These are phyloP conservation scores for Ustilago loliicola DNA, from an alignment of 1,284 basidiomycete species.

Conservation along the genomic window DNA sequence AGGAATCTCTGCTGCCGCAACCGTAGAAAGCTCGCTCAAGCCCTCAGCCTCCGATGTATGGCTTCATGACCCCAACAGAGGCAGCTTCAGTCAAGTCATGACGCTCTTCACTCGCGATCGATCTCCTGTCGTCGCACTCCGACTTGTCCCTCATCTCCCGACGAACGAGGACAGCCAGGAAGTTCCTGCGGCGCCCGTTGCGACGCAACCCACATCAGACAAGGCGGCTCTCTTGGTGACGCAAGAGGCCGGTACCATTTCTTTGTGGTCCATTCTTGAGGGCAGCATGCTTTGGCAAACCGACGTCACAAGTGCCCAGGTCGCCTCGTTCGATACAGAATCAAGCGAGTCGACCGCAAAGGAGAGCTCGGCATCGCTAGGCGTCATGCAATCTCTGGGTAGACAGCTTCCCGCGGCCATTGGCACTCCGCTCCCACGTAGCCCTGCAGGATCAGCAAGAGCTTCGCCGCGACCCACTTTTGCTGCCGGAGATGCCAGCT, in stretches of 20 bases:
- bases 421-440: conserved; percentile 39
- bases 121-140: conserved; percentile 41
- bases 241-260: conserved; percentile 47
- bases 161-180: background rate
- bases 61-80: conserved; percentile 34
- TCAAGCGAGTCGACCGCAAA: conserved; percentile 10
- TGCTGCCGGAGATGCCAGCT: conserved; percentile 22
- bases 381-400: conserved; percentile 36
- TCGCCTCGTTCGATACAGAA: conserved; percentile 5
- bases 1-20: background rate
- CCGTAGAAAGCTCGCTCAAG: background rate
- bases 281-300: conserved; percentile 38
- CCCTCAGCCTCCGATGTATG: conserved; percentile 27
- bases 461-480: conserved; percentile 34
- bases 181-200: background rate
- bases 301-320: conserved; percentile 29
- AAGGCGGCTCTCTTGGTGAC: conserved; percentile 31
- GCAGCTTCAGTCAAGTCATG: conserved; percentile 30
- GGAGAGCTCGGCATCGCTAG: conserved; percentile 19
- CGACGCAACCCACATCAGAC: conserved; percentile 5
- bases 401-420: conserved; percentile 39
- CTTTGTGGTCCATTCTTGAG: conserved; percentile 42
- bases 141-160: conserved; percentile 19
- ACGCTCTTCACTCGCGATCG: conserved; percentile 36
- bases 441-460: conserved; percentile 38